Evolutionary conservation across 768 basidiomycete species (phyloP).

Genomic region (Vishniacozyma victoriae): DNA sequence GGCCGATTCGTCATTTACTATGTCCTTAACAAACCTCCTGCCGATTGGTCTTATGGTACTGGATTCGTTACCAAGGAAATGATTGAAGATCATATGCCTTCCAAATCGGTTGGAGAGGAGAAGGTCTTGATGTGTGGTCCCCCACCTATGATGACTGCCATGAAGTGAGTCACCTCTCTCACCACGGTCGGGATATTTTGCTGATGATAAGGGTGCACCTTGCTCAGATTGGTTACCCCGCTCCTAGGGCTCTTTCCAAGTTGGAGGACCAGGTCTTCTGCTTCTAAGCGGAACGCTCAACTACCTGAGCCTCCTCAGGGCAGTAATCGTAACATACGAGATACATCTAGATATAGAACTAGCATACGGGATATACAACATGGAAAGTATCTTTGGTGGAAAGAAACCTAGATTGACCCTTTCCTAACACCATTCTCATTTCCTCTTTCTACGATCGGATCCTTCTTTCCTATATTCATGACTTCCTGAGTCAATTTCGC

Average conservation of each 20-base stretch:
- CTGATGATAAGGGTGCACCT: constrained; percentile 66
- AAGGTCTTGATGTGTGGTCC: constrained; percentile 51
- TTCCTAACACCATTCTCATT: background rate
- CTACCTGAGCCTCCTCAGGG: no score
- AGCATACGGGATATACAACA: background rate
- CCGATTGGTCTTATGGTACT: constrained; percentile 73
- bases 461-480: background rate
- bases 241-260: constrained; percentile 86
- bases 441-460: no score
- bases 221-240: constrained; percentile 76
- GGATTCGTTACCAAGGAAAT: constrained; percentile 93
- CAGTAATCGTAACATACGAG: no score
- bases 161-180: constrained; percentile 58
- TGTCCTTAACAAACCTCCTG: constrained; percentile 90
- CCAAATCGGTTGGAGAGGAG: constrained; percentile 30
- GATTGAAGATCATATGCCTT: constrained; percentile 73
- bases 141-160: constrained; percentile 69
- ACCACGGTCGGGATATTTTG: background rate
- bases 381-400: background rate
- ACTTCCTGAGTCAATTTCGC: background rate
- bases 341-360: no score
- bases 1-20: constrained; percentile 74
- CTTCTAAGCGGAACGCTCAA: constrained; percentile 31
- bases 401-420: background rate
- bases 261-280: constrained; percentile 60